Evolutionary conservation across 2,329 filamentous ascomycete species (phyloP).

Genomic region (Balansia obtecta): DNA sequence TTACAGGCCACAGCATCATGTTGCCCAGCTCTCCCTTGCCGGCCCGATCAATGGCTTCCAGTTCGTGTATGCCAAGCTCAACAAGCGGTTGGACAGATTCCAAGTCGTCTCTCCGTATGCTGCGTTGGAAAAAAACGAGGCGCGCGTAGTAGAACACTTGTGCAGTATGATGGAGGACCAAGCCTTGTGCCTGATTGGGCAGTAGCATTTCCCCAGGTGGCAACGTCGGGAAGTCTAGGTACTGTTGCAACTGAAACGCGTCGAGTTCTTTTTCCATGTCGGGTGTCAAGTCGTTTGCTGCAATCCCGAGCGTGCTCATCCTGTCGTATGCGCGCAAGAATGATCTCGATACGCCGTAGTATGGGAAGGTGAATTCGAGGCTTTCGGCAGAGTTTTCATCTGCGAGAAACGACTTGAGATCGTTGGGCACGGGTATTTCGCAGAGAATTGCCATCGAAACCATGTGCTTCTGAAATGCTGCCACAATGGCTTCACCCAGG

Average conservation of each 20-base stretch:
- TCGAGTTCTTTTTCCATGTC: conserved; percentile 13
- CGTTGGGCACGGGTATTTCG: conserved; percentile 8
- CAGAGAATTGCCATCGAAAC: conserved; percentile 15
- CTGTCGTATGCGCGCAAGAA: conserved; percentile 9
- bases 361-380: conserved; percentile 12
- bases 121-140: conserved; percentile 22
- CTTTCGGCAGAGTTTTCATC: conserved; percentile 2
- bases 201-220: not conserved
- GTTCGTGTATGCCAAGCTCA: conserved; percentile 17
- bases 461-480: conserved; percentile 12
- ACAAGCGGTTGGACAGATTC: conserved; percentile 18
- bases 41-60: conserved; percentile 19
- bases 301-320: conserved; percentile 11
- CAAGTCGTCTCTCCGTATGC: conserved; percentile 13
- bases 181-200: conserved; percentile 12
- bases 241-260: conserved; percentile 19
- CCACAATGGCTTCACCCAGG: conserved; percentile 6
- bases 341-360: conserved; percentile 11
- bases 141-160: conserved; percentile 23
- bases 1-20: conserved; percentile 23
- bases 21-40: conserved; percentile 18
- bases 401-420: conserved; percentile 10
- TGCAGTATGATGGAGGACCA: conserved; percentile 13
- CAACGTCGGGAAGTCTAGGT: conserved; percentile 12
- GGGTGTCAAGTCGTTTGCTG: conserved; percentile 4